Conservation (phyloP, 139 green algal species). For the Spirogloea muscicola region DNA sequence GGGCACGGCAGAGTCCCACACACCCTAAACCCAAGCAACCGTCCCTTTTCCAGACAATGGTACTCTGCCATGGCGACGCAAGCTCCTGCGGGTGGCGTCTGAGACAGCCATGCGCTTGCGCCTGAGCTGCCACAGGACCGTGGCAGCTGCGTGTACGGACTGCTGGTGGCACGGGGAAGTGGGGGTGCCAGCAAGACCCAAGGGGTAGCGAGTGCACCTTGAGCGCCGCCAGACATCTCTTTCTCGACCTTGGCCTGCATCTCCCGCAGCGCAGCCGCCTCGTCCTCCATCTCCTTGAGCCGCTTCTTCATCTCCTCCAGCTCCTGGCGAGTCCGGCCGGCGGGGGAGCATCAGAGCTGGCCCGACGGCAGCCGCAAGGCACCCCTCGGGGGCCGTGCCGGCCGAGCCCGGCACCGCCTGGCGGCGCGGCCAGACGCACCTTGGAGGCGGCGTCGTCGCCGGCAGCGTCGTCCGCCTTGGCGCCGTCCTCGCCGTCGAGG, state of each 20-base stretch:
- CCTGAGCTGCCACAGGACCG: constrained; percentile 44
- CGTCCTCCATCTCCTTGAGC: constrained; percentile 87
- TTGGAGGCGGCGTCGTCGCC: constrained; percentile 25
- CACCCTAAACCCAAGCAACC: not conserved
- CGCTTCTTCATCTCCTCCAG: constrained; percentile 82
- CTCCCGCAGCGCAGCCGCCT: constrained; percentile 75
- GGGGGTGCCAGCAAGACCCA: not conserved
- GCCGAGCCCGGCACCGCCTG: not conserved
- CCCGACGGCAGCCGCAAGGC: not conserved
- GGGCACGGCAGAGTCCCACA: constrained; percentile 3
- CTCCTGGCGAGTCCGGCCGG: constrained; percentile 56
- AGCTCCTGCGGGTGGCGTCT: not conserved
- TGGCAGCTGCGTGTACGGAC: not conserved
- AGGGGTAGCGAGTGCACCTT: constrained; percentile 5
- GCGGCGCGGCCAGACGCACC: not conserved
- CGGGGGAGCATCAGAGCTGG: not conserved
- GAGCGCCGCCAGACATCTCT: constrained; percentile 46
- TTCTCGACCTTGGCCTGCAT: constrained; percentile 59
- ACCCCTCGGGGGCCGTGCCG: not conserved
- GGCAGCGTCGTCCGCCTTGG: not conserved
- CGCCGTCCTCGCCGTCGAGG: constrained; percentile 21
- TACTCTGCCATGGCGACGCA: not conserved
- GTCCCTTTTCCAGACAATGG: not conserved
- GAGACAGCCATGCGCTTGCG: not conserved
- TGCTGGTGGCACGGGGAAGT: not conserved